These are phyloP conservation scores for Dipteronia sinensis DNA, from an alignment of 345 rosid genomes.

Conservation along the genomic window DNA sequence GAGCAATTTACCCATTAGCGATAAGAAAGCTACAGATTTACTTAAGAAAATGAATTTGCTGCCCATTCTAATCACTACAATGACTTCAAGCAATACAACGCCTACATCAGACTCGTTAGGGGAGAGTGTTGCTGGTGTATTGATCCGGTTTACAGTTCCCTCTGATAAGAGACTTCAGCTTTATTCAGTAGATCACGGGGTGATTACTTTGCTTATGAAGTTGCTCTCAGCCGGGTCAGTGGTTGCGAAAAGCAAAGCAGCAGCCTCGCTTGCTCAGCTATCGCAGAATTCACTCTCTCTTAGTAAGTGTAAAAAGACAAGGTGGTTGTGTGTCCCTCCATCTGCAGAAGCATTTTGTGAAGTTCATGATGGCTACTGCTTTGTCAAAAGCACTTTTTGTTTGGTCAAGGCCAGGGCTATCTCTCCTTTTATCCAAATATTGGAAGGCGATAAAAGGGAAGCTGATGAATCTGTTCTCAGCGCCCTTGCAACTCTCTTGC, in stretches of 20 bases:
- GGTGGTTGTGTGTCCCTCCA: constrained; percentile 51
- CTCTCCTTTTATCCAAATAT: constrained; percentile 41
- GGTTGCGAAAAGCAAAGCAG: constrained; percentile 52
- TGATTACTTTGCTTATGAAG: constrained; percentile 58
- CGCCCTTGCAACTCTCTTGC: constrained; percentile 58
- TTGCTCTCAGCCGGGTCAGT: constrained; percentile 45
- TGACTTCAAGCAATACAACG: constrained; percentile 32
- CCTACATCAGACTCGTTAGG: constrained; percentile 22
- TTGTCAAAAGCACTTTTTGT: constrained; percentile 54
- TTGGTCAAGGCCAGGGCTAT: constrained; percentile 62
- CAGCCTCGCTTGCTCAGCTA: constrained; percentile 60
- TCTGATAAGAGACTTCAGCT: constrained; percentile 65
- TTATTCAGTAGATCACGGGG: constrained; percentile 51
- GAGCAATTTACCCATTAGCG: constrained; percentile 48
- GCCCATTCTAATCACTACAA: constrained; percentile 43
- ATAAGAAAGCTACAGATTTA: constrained; percentile 52
- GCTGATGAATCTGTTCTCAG: constrained; percentile 57
- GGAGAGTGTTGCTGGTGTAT: constrained; percentile 49
- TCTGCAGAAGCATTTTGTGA: constrained; percentile 45
- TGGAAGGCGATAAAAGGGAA: constrained; percentile 53
- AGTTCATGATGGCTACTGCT: constrained; percentile 57
- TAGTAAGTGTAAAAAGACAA: constrained; percentile 38
- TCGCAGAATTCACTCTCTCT: constrained; percentile 60
- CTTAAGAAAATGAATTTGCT: constrained; percentile 46
- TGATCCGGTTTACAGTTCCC: constrained; percentile 57